Conservation (phyloP, 2,329 filamentous ascomycete genomes). For the Aspergillus arachidicola region DNA sequence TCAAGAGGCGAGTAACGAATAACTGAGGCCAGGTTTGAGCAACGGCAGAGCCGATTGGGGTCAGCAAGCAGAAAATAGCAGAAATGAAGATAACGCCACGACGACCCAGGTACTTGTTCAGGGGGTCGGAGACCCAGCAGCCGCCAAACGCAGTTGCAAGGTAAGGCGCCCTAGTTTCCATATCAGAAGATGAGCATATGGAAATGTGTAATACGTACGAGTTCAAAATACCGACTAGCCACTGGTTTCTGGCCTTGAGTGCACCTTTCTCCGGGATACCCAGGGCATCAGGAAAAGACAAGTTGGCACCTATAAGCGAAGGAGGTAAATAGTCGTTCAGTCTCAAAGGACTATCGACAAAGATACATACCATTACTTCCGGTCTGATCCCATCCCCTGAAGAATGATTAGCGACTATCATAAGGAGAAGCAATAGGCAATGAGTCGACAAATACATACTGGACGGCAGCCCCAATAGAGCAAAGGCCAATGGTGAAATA, state of each 20-base stretch:
- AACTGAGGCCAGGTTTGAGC: slow-evolving; percentile 63
- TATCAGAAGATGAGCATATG: neutral
- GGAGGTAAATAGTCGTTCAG: neutral
- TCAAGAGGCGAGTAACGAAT: slow-evolving; percentile 58
- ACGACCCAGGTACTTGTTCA: slow-evolving; percentile 62
- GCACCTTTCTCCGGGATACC: slow-evolving; percentile 45
- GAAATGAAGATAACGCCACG: slow-evolving; percentile 67
- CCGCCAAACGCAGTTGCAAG: slow-evolving; percentile 58
- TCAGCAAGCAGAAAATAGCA: slow-evolving; percentile 65
- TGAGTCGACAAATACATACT: slow-evolving; percentile 37
- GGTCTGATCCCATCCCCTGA: slow-evolving; percentile 37
- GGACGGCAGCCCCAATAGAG: slow-evolving; percentile 56
- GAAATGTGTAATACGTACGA: slow-evolving; percentile 44
- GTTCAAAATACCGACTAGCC: slow-evolving; percentile 70
- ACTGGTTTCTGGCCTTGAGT: slow-evolving; percentile 51
- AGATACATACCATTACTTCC: slow-evolving; percentile 31
- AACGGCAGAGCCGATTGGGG: slow-evolving; percentile 68
- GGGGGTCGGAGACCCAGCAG: slow-evolving; percentile 68
- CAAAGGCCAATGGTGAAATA: slow-evolving; percentile 57
- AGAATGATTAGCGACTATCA: neutral
- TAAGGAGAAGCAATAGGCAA: neutral
- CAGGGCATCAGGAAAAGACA: slow-evolving; percentile 52
- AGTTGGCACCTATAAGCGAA: slow-evolving; percentile 50
- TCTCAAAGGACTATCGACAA: neutral
- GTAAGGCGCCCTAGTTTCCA: slow-evolving; percentile 49